Percentiles rank a stretch among this genome's conserved stretches.
Conservation (phyloP, 2,329 filamentous ascomycete genomes). For the Ustulina deusta region DNA sequence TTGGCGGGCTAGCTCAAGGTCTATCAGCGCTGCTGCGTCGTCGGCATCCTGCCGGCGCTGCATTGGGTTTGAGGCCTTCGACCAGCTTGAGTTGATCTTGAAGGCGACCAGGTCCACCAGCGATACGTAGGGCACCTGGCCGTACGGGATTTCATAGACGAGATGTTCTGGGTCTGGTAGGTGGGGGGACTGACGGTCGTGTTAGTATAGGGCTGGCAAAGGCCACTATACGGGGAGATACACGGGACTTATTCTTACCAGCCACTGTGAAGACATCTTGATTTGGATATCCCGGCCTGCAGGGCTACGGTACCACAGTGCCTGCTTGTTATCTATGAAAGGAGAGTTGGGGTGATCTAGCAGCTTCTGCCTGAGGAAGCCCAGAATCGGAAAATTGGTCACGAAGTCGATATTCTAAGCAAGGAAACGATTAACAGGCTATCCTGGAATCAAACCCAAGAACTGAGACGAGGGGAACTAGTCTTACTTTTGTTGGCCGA, state of each 20-base stretch:
- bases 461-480: not conserved
- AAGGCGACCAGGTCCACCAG: constrained; percentile 44
- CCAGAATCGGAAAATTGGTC: constrained; percentile 42
- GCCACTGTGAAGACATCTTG: constrained; percentile 45
- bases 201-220: constrained; percentile 2
- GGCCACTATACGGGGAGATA: not conserved
- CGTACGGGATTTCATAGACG: constrained; percentile 40
- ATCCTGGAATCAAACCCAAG: not conserved
- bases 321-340: constrained; percentile 41
- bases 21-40: constrained; percentile 45
- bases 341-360: constrained; percentile 43
- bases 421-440: not conserved
- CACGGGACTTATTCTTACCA: constrained; percentile 41
- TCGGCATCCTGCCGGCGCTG: constrained; percentile 43
- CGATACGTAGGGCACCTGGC: constrained; percentile 46
- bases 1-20: constrained; percentile 23
- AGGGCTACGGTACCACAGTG: constrained; percentile 42
- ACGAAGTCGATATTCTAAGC: constrained; percentile 47
- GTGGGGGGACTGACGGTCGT: constrained; percentile 39
- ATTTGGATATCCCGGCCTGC: constrained; percentile 41
- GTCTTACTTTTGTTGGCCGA: constrained; percentile 44
- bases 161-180: constrained; percentile 41
- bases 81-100: constrained; percentile 43
- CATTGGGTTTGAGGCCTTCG: constrained; percentile 33
- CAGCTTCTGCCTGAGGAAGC: constrained; percentile 42